These are phyloP conservation scores for Claviceps spartinae DNA, from an alignment of 2,329 filamentous ascomycete species.

Conservation along the genomic window DNA sequence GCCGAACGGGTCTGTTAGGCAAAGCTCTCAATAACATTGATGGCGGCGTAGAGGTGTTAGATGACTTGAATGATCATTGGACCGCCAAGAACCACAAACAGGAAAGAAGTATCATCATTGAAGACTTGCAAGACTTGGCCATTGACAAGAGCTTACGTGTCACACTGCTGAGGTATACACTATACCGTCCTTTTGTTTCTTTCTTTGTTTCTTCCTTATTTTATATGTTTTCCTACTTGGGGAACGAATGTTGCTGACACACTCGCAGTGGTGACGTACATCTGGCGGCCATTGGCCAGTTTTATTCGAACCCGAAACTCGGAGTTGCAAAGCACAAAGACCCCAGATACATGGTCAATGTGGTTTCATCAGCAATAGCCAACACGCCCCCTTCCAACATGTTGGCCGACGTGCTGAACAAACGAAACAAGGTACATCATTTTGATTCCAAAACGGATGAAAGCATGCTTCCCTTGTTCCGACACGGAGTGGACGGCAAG, in stretches of 20 bases:
- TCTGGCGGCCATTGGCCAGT: slow-evolving; percentile 81
- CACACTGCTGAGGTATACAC: slow-evolving; percentile 61
- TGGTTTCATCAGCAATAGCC: slow-evolving; percentile 87
- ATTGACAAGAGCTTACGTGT: slow-evolving; percentile 84
- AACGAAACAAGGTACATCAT: slow-evolving; percentile 70
- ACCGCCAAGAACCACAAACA: slow-evolving; percentile 88
- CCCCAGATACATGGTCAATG: slow-evolving; percentile 91
- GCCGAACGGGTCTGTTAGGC: slow-evolving; percentile 67
- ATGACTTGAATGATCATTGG: slow-evolving; percentile 94
- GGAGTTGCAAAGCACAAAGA: slow-evolving; percentile 74
- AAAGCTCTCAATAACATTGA: slow-evolving; percentile 79
- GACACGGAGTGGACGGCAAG: slow-evolving; percentile 77
- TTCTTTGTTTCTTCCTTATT: not conserved
- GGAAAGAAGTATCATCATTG: slow-evolving; percentile 74
- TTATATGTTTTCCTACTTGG: no score
- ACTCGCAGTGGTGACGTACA: slow-evolving; percentile 71
- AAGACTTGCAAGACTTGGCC: slow-evolving; percentile 85
- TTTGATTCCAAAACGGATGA: slow-evolving; percentile 73
- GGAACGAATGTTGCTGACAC: not conserved
- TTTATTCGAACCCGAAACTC: slow-evolving; percentile 82
- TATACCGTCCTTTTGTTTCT: not conserved
- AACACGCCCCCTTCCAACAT: slow-evolving; percentile 81
- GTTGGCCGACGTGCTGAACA: slow-evolving; percentile 84
- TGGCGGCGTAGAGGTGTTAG: slow-evolving; percentile 79
- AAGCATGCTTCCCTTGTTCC: slow-evolving; percentile 90